phyloP scores from a whole-genome alignment of 768 basidiomycete species.

The Lactifluus subvellereus region DNA sequence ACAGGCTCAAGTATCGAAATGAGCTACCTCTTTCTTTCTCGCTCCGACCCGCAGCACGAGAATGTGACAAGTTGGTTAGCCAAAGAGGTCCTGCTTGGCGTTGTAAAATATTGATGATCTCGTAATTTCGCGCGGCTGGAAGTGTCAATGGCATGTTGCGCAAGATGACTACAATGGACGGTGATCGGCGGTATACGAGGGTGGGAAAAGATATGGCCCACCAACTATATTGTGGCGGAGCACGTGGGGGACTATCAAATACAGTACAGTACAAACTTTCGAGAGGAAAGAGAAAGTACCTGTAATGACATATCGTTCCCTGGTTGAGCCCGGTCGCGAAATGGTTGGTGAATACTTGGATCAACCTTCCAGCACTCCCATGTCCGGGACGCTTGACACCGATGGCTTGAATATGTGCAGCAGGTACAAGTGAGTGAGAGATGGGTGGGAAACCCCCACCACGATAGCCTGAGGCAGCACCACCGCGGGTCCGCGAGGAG shows the following conservation, averaged over 20 bases:
- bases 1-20: no score
- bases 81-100: conserved; percentile 39
- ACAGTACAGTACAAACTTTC: background rate
- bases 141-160: conserved; percentile 54
- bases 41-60: no score
- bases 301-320: conserved; percentile 47
- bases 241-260: background rate
- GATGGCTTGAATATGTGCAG: conserved; percentile 34
- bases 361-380: conserved; percentile 48
- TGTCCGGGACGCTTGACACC: conserved; percentile 66
- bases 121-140: conserved; percentile 63
- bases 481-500: background rate
- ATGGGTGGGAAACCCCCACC: no score
- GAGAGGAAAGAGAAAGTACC: background rate
- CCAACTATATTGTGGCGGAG: conserved; percentile 34
- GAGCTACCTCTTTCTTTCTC: no score
- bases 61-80: no score
- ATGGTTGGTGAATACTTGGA: conserved; percentile 50
- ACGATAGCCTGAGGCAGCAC: conserved; percentile 27
- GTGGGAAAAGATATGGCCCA: conserved; percentile 27
- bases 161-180: conserved; percentile 45
- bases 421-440: no score
- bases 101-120: conserved; percentile 62
- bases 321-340: conserved; percentile 59
- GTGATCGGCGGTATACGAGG: background rate